Evolutionary conservation across 176 grass and related monocot genomes (phyloP).

Genomic region (Leersia perrieri): DNA sequence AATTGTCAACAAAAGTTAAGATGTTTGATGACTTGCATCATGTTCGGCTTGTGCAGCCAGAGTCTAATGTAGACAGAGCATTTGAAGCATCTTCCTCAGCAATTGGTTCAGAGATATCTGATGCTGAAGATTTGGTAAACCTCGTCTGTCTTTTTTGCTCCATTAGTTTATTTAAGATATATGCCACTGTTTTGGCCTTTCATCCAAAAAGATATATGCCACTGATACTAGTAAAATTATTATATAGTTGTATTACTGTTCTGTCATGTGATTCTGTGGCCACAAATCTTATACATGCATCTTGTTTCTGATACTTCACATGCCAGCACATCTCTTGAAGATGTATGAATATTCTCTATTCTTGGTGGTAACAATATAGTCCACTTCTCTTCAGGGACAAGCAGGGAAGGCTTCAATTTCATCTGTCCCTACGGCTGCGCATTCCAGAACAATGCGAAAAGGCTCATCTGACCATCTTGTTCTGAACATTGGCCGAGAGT

Average conservation of each 20-base stretch:
- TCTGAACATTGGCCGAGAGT: constrained; percentile 75
- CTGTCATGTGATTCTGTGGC: constrained; percentile 17
- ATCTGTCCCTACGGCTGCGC: constrained; percentile 66
- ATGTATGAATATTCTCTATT: constrained; percentile 7
- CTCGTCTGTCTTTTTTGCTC: constrained; percentile 23
- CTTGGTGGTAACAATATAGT: neutral
- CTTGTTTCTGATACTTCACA: constrained; percentile 2
- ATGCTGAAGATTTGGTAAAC: constrained; percentile 85
- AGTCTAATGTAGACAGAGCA: constrained; percentile 65
- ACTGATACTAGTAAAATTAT: neutral
- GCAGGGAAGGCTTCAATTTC: constrained; percentile 58
- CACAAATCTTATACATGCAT: neutral
- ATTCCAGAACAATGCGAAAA: constrained; percentile 81
- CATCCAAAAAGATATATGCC: no score
- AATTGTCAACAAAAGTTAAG: constrained; percentile 73
- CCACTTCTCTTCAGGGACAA: constrained; percentile 54
- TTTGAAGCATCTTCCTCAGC: constrained; percentile 75
- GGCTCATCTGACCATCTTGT: constrained; percentile 89
- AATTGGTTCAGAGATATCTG: constrained; percentile 65
- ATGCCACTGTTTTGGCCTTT: no score
- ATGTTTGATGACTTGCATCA: constrained; percentile 70
- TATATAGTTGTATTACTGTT: constrained; percentile 9
- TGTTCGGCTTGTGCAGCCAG: constrained; percentile 50
- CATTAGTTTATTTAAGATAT: constrained; percentile 7
- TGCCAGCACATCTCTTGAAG: constrained; percentile 3